Evolutionary conservation across 106 monocot species (phyloP), one percentile per base, ranked within the genome.

Genomic region (Cymbidium sinense): DNA sequence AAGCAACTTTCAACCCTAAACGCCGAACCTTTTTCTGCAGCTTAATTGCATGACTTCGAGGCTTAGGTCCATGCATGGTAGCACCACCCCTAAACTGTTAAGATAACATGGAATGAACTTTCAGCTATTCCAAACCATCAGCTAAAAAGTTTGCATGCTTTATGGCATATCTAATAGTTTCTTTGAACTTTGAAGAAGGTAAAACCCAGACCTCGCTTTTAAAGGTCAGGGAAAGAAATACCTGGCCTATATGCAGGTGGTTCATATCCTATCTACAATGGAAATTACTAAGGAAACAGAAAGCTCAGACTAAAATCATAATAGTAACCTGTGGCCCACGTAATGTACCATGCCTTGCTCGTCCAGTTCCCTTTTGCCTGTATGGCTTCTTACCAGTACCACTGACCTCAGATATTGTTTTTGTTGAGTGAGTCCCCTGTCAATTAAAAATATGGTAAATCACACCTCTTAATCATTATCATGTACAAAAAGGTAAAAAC

Each of bases 11-110:
- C 43, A 94, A 82, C 43, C 96, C 96, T 12, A 96, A 72, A 33
- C 91, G 91, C 2, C 94, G 77, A 55, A 96, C 96, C 80, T 93
- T 96, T 80, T 94, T 96, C 67, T 94, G 93, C 58, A 93, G 85
- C 77, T 96, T 96, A 73, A 96, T 91, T 34, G 93, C 94, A 91
- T 96, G 96, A 77, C 96, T 96, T 75, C 96, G 81, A 74, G 96
- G 96, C 81, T 96, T 93, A 81, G 96, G 96, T 70, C 94, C 96
- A 76, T 96, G 96, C 89, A 90, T 87, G 33, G 84, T 78, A 50
- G 91, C 93, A 76, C 96, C 96, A 82, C 82, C 83, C 36, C 96
- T 91, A 72, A 96, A 96, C 96, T 96, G 88, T 82, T 74, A 82
- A 71, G n/a, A 62, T 64, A 74, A 4, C 73, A 82, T 67, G n/a